These are phyloP conservation scores for Trichophyton mentagrophytes DNA, from an alignment of 2,329 filamentous ascomycete species.

Conservation along the genomic window DNA sequence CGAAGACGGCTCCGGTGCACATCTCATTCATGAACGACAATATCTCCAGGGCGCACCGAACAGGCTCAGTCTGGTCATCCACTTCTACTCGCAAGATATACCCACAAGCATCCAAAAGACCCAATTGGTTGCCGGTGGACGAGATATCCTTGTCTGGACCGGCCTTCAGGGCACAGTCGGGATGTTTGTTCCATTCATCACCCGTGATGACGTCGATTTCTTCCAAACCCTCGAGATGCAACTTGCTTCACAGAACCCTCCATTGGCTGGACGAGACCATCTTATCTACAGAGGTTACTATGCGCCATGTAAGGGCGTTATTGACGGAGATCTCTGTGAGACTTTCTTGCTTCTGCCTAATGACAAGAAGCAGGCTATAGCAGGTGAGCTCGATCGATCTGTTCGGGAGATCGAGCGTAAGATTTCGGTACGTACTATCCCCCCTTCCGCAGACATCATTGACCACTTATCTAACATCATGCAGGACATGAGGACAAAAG, in stretches of 20 bases:
- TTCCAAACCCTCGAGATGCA: constrained; percentile 90
- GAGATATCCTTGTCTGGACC: constrained; percentile 84
- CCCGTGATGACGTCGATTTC: constrained; percentile 90
- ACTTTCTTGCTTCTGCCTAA: constrained; percentile 69
- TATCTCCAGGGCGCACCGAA: constrained; percentile 86
- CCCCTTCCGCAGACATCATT: neutral
- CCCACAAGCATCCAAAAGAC: constrained; percentile 84
- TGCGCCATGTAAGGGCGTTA: constrained; percentile 87
- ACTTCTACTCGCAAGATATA: constrained; percentile 85
- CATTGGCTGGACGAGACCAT: constrained; percentile 83
- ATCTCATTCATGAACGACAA: constrained; percentile 77
- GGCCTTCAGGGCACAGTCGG: constrained; percentile 91
- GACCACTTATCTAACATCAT: constrained; percentile 9
- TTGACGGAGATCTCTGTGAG: constrained; percentile 95
- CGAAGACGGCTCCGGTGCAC: constrained; percentile 78
- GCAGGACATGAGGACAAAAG: constrained; percentile 46
- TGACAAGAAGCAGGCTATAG: constrained; percentile 92
- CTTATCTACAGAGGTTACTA: constrained; percentile 94
- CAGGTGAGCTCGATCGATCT: constrained; percentile 78
- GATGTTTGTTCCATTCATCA: constrained; percentile 80
- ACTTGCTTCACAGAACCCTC: constrained; percentile 72
- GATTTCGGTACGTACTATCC: constrained; percentile 50
- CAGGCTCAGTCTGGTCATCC: constrained; percentile 69
- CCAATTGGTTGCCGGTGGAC: constrained; percentile 76
- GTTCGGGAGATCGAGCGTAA: constrained; percentile 92